Evolutionary conservation across 805 yeast species (phyloP).

Genomic region (Candida ascalaphidarum): DNA sequence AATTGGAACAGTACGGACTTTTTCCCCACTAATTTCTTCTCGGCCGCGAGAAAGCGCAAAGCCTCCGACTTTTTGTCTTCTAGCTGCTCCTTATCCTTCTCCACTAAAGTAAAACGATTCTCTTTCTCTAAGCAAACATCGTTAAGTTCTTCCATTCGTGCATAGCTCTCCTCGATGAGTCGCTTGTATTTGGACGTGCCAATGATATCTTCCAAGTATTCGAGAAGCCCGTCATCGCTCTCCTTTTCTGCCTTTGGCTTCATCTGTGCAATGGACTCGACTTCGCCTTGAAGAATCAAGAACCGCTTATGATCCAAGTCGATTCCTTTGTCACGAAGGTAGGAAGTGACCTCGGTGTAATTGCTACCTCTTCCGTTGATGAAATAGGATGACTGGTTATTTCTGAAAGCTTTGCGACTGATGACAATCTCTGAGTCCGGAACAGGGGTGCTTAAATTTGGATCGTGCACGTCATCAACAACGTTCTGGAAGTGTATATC

Average conservation of each 20-base stretch:
- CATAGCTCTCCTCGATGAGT: conserved; percentile 56
- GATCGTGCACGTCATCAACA: conserved; percentile 39
- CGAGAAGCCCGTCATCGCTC: conserved; percentile 87
- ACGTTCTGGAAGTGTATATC: conserved; percentile 84
- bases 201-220: conserved; percentile 91
- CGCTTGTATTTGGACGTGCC: conserved; percentile 85
- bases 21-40: conserved; percentile 48
- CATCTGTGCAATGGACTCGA: conserved; percentile 97
- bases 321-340: conserved; percentile 74
- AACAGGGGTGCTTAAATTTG: conserved; percentile 22
- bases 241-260: conserved; percentile 92
- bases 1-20: conserved; percentile 52
- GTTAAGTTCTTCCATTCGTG: conserved; percentile 63
- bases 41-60: conserved; percentile 51
- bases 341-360: conserved; percentile 69
- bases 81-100: conserved; percentile 55
- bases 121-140: conserved; percentile 78
- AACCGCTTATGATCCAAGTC: conserved; percentile 94
- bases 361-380: conserved; percentile 63
- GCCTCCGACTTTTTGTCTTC: conserved; percentile 71
- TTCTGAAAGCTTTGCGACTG: conserved; percentile 70
- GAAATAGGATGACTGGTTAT: conserved; percentile 71
- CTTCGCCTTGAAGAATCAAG: conserved; percentile 94
- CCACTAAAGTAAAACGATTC: conserved; percentile 69
- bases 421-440: conserved; percentile 57